Base-by-base conservation (phyloP, 106 monocot genomes). In the Gastrodia elata region DNA sequence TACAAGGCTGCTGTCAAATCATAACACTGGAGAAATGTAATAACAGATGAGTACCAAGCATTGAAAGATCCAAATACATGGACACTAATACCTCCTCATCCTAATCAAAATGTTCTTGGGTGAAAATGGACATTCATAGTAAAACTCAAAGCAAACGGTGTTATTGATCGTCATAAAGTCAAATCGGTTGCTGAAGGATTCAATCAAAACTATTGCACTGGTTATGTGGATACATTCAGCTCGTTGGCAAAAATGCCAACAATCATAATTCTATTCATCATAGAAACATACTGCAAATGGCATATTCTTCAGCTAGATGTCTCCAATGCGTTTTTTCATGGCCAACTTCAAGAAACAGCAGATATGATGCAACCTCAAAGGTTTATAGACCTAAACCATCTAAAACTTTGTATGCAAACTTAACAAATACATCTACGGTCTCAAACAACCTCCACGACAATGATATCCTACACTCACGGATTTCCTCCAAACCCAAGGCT, bases 381-480 rank as follows among this genome's bases (percentile, higher is more conserved):
- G 1, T 64, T 79, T 25, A 8, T 26, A 1, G 18, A 41, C 11
- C 16, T 14, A 36, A 22, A 41, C 4, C 32, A 56, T 18, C 39
- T 30, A n/a, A 18, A 34, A 74, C 32, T n/a, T 74, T 38, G 39
- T 68, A 1, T 80, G 69, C 6, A 68, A 57, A 39, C 38, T 74
- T 15, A 74, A 80, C 6, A 80, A 70, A 70, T 68, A 37, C 24
- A 69, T 80, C 38, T 80, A 75, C 40, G 68, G 80, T 18, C 39
- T 80, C 1, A 80, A 80, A 27, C 74, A 80, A 68, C 22, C 74
- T 20, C 74, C 46, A 2, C 14, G 52, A 25, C 52, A 80, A 59
- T 80, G 55, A 68, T 74, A 74, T 59, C 16, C 41, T 11, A 41
- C 41, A 8, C 41, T 41, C 1, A 8, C 41, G 11, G 11, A 41